Conservation (phyloP, 345 rosid species). For the Gossypium raimondii region DNA sequence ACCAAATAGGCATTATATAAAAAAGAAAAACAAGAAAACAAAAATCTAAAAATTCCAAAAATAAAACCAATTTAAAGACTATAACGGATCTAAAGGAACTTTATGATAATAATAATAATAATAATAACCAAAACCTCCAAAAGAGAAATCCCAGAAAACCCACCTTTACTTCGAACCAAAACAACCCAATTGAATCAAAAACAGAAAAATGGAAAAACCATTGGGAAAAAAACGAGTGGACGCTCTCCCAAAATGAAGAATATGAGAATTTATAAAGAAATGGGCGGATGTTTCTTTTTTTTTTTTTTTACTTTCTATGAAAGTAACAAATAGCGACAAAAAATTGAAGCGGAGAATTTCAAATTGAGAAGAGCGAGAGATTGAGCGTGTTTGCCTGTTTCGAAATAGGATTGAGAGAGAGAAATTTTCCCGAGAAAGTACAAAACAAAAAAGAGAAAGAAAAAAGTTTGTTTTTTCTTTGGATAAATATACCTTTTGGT, state of each 20-base stretch:
- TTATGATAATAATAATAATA: background rate
- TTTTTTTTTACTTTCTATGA: background rate
- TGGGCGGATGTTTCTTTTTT: background rate
- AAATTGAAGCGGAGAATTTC: conserved; percentile 28
- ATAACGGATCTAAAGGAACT: conserved; percentile 30
- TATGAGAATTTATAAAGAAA: background rate
- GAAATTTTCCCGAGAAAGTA: conserved; percentile 51
- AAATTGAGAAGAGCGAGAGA: conserved; percentile 29
- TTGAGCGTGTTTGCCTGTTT: background rate
- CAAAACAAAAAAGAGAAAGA: conserved; percentile 26
- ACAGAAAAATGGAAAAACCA: background rate
- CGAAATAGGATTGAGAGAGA: conserved; percentile 23
- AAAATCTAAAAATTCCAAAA: background rate
- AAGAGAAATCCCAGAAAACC: background rate
- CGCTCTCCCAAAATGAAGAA: background rate
- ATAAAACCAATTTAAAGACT: background rate
- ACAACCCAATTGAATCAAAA: conserved; percentile 9
- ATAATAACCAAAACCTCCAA: background rate
- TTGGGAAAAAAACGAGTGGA: background rate
- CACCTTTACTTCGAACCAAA: conserved; percentile 17
- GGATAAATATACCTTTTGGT: too few species aligned
- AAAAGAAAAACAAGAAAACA: background rate
- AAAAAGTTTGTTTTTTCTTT: background rate
- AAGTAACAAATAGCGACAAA: conserved; percentile 6
- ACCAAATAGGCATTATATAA: background rate